Base-by-base conservation (phyloP, 2,329 filamentous ascomycete genomes). In the Diaporthe sp. region DNA sequence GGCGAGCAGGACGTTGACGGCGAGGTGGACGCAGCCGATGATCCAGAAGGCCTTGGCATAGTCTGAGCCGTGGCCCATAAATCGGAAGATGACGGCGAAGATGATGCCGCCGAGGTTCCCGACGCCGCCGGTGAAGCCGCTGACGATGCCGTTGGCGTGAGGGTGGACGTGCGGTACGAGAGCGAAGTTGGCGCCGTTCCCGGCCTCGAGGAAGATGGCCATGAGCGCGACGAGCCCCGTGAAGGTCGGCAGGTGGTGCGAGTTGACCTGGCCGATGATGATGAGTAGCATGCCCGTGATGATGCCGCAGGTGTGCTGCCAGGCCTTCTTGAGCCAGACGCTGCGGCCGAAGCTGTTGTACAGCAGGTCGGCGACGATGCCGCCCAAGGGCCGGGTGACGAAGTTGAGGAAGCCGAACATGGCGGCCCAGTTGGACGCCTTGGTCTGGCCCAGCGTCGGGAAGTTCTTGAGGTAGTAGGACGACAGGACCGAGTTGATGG, bases 161-260 rank as follows among this genome's bases (percentile, higher is more conserved):
- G 95, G 94, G 83, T 96, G 94, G 1, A 98, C 93, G 82, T 98
- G 96, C 4, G 95, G 95, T 34, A 98, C 93, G 8, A 98, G 89
- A 0, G 94, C 91, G 84, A 97, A 98, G 85, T 94, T 97, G 55
- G 94, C 92, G 0, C 96, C 96, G 82, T 98, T 98, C 57, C 92
- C 92, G 2, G 94, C 94, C 83, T 97, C 95, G 58, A 95, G 85
- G 86, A 98, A 98, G 82, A 98, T 89, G 1, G 94, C 94, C 85
- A 95, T 89, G 13, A 94, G 89, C 1, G 93, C 92, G 12, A 97
- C 86, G 8, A 98, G 90, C 1, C 94, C 94, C 74, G 97, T 92
- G 88, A 97, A 92, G 3, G 90, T 91, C 9, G 88, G 84, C 65
- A 92, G 83, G 34, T 88, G 81, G 37, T 92, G 89, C 0, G 94